Evolutionary conservation across 2,329 filamentous ascomycete genomes (phyloP).

Genomic region (Capronia epimyces): DNA sequence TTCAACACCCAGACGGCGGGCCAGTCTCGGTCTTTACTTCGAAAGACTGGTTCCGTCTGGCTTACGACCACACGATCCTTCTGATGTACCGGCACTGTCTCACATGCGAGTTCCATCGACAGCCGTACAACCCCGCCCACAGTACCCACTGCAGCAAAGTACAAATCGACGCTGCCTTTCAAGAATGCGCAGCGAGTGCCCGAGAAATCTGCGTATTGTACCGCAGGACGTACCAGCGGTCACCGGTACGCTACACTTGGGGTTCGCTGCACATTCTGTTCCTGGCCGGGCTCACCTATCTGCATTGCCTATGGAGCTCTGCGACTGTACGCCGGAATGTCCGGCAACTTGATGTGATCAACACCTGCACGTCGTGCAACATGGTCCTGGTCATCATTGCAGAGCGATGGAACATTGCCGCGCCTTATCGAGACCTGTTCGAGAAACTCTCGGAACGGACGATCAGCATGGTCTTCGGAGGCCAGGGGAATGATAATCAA

Average conservation of each 20-base stretch:
- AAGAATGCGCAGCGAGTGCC: no score
- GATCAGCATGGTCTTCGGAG: slow-evolving; percentile 10
- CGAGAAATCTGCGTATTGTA: no score
- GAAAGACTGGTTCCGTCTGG: slow-evolving; percentile 18
- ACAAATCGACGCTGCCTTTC: no score
- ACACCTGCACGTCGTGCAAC: slow-evolving; percentile 31
- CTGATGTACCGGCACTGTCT: slow-evolving; percentile 24
- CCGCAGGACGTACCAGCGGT: slow-evolving; percentile 12
- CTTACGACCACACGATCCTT: slow-evolving; percentile 27
- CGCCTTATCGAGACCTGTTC: slow-evolving; percentile 33
- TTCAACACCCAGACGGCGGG: no score
- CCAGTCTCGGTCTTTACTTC: slow-evolving; percentile 12
- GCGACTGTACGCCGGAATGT: slow-evolving; percentile 16
- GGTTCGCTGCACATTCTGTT: slow-evolving; percentile 27
- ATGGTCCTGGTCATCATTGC: slow-evolving; percentile 34
- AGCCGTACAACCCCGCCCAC: no score
- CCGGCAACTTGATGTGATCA: slow-evolving; percentile 26
- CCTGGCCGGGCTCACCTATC: slow-evolving; percentile 30
- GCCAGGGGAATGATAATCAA: no score
- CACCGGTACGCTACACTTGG: slow-evolving; percentile 25
- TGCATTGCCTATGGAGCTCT: slow-evolving; percentile 36
- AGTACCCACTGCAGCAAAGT: no score
- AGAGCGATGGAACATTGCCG: slow-evolving; percentile 31
- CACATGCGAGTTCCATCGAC: background rate
- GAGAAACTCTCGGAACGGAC: slow-evolving; percentile 28